Evolutionary conservation across 2,329 filamentous ascomycete species (phyloP).

Genomic region (Niveomyces coronatus): DNA sequence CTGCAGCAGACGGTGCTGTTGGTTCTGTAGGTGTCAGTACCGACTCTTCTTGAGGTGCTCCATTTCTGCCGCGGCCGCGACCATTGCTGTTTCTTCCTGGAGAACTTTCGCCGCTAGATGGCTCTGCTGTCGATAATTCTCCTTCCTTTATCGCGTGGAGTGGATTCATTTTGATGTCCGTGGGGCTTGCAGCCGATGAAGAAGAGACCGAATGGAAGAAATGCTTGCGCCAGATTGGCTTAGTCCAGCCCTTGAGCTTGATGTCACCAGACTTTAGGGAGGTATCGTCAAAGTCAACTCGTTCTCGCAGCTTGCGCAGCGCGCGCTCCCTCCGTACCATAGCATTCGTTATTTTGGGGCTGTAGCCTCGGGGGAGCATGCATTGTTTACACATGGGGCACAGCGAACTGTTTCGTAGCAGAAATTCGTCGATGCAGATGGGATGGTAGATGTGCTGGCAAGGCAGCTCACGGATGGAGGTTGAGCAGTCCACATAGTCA

Average conservation of each 20-base stretch:
- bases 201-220: constrained; percentile 22
- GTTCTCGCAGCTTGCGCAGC: constrained; percentile 49
- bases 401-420: constrained; percentile 68
- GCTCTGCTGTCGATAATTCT: constrained; percentile 1
- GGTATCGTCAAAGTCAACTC: constrained; percentile 32
- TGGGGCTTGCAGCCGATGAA: constrained; percentile 13
- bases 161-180: constrained; percentile 1
- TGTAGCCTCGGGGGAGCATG: constrained; percentile 60
- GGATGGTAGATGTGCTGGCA: constrained; percentile 93
- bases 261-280: constrained; percentile 23
- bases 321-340: constrained; percentile 78
- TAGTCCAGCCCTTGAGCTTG: constrained; percentile 25
- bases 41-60: neutral
- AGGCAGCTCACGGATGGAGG: constrained; percentile 72
- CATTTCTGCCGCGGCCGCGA: neutral
- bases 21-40: neutral
- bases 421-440: constrained; percentile 79
- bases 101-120: constrained; percentile 2
- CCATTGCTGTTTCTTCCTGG: neutral
- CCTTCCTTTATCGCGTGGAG: neutral
- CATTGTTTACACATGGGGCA: constrained; percentile 87
- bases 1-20: neutral
- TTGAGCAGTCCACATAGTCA: constrained; percentile 58
- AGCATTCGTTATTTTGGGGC: constrained; percentile 64
- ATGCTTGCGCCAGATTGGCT: constrained; percentile 17